Percentiles rank a stretch among this genome's conserved stretches.
Evolutionary conservation across 805 yeast genomes (phyloP).

Genomic region (Candida maris): DNA sequence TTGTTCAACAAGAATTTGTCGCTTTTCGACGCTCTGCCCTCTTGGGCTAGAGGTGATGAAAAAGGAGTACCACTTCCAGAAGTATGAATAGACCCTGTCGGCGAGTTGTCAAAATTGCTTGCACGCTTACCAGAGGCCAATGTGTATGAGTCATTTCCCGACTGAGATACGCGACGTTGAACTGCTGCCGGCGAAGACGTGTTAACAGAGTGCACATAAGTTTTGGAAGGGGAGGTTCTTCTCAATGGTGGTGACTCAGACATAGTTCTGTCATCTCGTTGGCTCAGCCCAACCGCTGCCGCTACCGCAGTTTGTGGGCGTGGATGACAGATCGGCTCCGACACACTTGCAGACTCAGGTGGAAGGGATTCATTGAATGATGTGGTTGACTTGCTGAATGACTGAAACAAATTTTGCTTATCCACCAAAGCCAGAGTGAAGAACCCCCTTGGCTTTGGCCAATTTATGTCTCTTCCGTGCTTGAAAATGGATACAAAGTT

Average conservation of each 20-base stretch:
- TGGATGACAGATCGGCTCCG: constrained; percentile 4
- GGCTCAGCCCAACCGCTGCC: background rate
- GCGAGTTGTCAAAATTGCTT: background rate
- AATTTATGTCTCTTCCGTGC: constrained; percentile 16
- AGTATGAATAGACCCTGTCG: constrained; percentile 1
- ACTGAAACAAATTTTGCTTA: constrained; percentile 5
- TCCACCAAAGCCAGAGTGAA: constrained; percentile 23
- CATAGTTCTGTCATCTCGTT: constrained; percentile 2
- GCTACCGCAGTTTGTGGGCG: constrained; percentile 4
- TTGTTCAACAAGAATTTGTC: constrained; percentile 5
- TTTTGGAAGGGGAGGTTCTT: background rate
- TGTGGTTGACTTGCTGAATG: constrained; percentile 5
- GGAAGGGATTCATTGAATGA: background rate
- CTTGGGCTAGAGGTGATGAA: constrained; percentile 13
- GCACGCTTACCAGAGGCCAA: background rate
- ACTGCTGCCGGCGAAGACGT: background rate
- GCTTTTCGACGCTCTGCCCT: constrained; percentile 2
- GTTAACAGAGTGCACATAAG: background rate
- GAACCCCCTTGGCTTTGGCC: constrained; percentile 33
- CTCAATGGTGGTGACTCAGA: constrained; percentile 6
- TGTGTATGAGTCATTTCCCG: background rate
- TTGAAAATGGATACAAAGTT: constrained; percentile 25
- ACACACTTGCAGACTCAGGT: background rate
- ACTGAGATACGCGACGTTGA: background rate
- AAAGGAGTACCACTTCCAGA: constrained; percentile 6